These are phyloP conservation scores for Rhizophagus clarus DNA, from an alignment of 192 early-diverging fungal genomes.

Conservation along the genomic window DNA sequence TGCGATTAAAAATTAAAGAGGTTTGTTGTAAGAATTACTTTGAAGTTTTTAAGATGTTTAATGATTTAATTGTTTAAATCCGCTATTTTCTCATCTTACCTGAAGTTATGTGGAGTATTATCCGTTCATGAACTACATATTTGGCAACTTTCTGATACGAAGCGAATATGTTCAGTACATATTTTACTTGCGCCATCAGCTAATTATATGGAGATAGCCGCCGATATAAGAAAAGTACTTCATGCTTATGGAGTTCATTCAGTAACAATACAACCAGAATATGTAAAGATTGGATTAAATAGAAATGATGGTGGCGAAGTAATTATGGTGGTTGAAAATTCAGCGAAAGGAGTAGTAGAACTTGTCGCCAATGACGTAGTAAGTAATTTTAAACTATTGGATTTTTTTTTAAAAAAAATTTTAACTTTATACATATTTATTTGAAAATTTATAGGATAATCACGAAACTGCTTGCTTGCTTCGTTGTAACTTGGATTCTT, in stretches of 20 bases:
- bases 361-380: not conserved
- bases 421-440: not conserved
- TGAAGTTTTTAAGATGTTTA: not conserved
- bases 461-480: constrained; percentile 33
- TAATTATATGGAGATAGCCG: constrained; percentile 73
- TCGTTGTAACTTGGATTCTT: constrained; percentile 34
- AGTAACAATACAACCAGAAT: constrained; percentile 92
- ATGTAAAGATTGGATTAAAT: constrained; percentile 46
- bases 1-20: constrained; percentile 63
- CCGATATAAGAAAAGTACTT: constrained; percentile 73
- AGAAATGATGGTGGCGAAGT: not conserved
- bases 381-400: too few species aligned
- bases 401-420: not conserved
- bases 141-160: constrained; percentile 87
- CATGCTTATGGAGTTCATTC: constrained; percentile 84
- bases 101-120: constrained; percentile 51
- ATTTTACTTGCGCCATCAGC: constrained; percentile 61
- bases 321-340: not conserved
- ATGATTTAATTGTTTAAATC: not conserved
- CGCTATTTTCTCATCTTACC: not conserved
- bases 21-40: constrained; percentile 32
- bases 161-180: constrained; percentile 84
- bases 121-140: constrained; percentile 91
- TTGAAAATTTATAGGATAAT: constrained; percentile 18
- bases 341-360: not conserved